Evolutionary conservation across 768 basidiomycete species (phyloP).

Genomic region (Serendipita sp.): DNA sequence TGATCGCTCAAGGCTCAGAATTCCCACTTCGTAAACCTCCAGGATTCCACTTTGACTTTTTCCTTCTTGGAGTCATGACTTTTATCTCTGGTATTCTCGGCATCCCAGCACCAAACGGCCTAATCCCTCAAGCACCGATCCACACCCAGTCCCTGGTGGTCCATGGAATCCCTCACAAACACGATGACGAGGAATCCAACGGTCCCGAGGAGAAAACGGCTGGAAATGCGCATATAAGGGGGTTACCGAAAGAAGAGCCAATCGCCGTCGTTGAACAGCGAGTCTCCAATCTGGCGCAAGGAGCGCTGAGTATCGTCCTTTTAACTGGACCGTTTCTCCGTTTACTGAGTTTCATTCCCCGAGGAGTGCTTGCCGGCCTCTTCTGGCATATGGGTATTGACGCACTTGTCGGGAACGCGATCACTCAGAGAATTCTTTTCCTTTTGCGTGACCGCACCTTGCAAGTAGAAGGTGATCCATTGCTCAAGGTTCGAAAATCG

Average conservation of each 20-base stretch:
- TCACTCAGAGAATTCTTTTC: constrained; percentile 66
- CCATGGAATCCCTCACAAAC: constrained; percentile 33
- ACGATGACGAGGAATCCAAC: constrained; percentile 19
- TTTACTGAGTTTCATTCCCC: constrained; percentile 61
- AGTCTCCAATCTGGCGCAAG: constrained; percentile 81
- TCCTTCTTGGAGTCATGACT: constrained; percentile 78
- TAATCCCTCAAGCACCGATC: constrained; percentile 83
- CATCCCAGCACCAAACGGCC: constrained; percentile 71
- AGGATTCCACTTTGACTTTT: constrained; percentile 78
- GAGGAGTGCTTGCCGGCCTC: constrained; percentile 69
- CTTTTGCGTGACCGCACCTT: constrained; percentile 56
- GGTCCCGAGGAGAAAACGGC: constrained; percentile 19
- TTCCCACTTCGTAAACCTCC: constrained; percentile 86
- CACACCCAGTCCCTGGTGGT: constrained; percentile 72
- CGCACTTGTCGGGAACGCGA: constrained; percentile 64
- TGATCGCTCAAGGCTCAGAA: constrained; percentile 82
- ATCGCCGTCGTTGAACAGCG: constrained; percentile 79
- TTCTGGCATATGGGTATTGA: constrained; percentile 93
- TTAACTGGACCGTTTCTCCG: constrained; percentile 72
- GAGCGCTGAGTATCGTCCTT: constrained; percentile 59
- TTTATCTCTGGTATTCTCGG: constrained; percentile 80
- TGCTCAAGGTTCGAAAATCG: constrained; percentile 56
- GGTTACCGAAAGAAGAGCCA: constrained; percentile 30
- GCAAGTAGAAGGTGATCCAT: constrained; percentile 50
- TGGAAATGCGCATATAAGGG: constrained; percentile 9